Conservation (phyloP, 768 basidiomycete species). For the Lentinula guzmanii region DNA sequence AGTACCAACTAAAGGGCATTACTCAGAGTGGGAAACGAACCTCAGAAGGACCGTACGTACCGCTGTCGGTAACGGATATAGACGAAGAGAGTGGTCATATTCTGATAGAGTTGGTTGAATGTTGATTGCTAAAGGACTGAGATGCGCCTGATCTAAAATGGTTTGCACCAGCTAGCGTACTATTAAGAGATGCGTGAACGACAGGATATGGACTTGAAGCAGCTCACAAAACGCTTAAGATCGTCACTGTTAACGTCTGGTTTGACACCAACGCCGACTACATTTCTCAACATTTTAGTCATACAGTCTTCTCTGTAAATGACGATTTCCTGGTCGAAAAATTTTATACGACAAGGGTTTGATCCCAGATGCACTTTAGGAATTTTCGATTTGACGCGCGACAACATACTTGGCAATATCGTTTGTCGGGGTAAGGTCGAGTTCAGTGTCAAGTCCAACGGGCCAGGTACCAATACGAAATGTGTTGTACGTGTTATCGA, state of each 20-base stretch:
- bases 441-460: conserved; percentile 81
- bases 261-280: conserved; percentile 85
- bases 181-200: background rate
- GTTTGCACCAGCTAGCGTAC: conserved; percentile 85
- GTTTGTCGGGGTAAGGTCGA: conserved; percentile 76
- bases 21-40: background rate
- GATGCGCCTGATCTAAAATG: conserved; percentile 90
- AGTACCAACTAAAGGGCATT: conserved; percentile 61
- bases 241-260: conserved; percentile 72
- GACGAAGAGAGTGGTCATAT: conserved; percentile 84
- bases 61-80: conserved; percentile 91
- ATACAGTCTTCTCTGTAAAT: conserved; percentile 90
- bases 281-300: conserved; percentile 89
- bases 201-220: background rate
- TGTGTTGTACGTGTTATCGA: conserved; percentile 72
- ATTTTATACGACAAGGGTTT: conserved; percentile 93
- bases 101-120: conserved; percentile 87
- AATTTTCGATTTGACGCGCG: conserved; percentile 63
- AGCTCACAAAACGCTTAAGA: conserved; percentile 80
- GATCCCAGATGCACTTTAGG: conserved; percentile 80
- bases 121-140: conserved; percentile 79
- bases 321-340: conserved; percentile 94
- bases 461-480: conserved; percentile 94
- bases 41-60: conserved; percentile 37
- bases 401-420: conserved; percentile 68